phyloP scores from a whole-genome alignment of 192 early-diverging fungal species.

The Borealophlyctis nickersoniae region DNA sequence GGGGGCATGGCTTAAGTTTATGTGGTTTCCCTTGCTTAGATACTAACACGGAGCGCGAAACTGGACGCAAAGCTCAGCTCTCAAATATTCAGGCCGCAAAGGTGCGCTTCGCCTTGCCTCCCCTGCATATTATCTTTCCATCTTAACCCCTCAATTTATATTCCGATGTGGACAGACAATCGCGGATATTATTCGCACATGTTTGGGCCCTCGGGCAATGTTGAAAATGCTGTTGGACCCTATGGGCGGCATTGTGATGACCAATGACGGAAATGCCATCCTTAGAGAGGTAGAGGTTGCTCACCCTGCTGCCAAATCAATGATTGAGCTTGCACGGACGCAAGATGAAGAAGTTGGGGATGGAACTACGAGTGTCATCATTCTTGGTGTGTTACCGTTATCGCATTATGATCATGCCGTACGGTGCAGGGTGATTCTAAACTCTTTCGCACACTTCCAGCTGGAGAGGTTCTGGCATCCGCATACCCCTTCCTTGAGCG shows the following conservation, averaged over 20 bases:
- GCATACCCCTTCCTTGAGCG: conserved; percentile 92
- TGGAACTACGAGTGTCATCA: conserved; percentile 98
- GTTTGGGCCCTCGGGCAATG: conserved; percentile 97
- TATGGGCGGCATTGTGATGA: conserved; percentile 98
- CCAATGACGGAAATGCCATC: conserved; percentile 99
- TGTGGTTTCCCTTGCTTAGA: conserved; percentile 17
- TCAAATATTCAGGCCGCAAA: conserved; percentile 98
- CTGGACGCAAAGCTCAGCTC: conserved; percentile 92
- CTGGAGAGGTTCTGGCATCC: conserved; percentile 92
- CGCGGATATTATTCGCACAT: conserved; percentile 97
- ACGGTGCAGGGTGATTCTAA: conserved; percentile 4
- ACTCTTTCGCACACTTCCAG: conserved; percentile 38
- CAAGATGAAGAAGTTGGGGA: conserved; percentile 99
- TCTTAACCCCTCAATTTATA: not conserved
- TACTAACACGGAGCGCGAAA: conserved; percentile 79
- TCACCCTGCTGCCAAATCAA: conserved; percentile 99
- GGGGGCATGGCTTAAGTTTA: not conserved
- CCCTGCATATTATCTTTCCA: not conserved
- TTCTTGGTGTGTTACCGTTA: conserved; percentile 67
- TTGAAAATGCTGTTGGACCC: conserved; percentile 99
- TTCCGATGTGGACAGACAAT: conserved; percentile 72
- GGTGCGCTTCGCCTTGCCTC: conserved; percentile 49
- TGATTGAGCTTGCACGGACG: conserved; percentile 98
- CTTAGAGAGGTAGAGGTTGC: conserved; percentile 97
- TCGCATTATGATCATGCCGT: not conserved